Evolutionary conservation across 257 asterid species (phyloP).

Genomic region (Scutellaria baicalensis): DNA sequence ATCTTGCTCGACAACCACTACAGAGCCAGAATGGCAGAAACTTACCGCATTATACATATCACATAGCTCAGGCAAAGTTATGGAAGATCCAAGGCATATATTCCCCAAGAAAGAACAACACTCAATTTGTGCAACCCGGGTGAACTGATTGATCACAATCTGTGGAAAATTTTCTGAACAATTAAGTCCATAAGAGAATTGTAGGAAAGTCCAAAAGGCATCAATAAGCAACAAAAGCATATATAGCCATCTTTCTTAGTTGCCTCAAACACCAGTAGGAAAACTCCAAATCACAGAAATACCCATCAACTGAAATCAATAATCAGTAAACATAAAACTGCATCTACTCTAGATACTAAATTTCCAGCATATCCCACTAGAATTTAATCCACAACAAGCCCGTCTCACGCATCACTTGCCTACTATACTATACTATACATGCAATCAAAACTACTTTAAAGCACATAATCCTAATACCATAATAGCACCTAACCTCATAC

Average conservation of each 20-base stretch:
- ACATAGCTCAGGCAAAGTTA: constrained; percentile 74
- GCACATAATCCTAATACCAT: neutral
- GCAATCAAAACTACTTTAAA: neutral
- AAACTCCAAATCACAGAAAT: neutral
- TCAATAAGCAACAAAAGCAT: neutral
- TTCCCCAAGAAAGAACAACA: constrained; percentile 87
- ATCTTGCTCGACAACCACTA: neutral
- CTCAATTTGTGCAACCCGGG: constrained; percentile 63
- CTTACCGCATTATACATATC: constrained; percentile 77
- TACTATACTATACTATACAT: neutral
- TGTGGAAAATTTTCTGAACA: constrained; percentile 43
- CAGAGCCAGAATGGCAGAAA: neutral
- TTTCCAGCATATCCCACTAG: neutral
- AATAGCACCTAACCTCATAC: neutral
- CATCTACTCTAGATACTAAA: neutral
- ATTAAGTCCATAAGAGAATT: constrained; percentile 30
- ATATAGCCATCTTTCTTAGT: neutral
- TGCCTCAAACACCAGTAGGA: neutral
- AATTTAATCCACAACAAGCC: neutral
- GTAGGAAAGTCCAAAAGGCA: neutral
- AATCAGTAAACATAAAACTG: neutral
- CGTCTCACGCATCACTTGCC: neutral
- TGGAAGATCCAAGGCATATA: constrained; percentile 67
- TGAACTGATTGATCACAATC: constrained; percentile 83
- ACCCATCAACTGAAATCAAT: neutral